These are phyloP conservation scores for Geotrichum klebahnii DNA, from an alignment of 1,139 yeast species.

Conservation along the genomic window DNA sequence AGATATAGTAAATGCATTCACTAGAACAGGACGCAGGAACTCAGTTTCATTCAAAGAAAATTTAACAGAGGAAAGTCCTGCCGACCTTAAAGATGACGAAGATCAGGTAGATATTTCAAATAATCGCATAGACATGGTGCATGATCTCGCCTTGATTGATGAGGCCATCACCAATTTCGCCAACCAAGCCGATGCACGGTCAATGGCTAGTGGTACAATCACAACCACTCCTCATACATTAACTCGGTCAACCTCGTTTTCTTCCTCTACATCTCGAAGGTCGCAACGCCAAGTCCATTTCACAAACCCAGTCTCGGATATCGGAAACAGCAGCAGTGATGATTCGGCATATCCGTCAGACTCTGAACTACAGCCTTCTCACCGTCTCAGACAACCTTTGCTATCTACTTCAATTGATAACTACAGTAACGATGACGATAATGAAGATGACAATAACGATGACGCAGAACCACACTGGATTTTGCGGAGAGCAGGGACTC, in stretches of 20 bases:
- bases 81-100: background rate
- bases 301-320: slow-evolving; percentile 13
- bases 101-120: background rate
- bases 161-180: too few species aligned
- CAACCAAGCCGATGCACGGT: too few species aligned
- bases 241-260: slow-evolving; percentile 11
- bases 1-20: background rate
- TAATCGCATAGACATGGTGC: background rate
- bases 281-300: slow-evolving; percentile 14
- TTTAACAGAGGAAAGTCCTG: background rate
- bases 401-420: too few species aligned
- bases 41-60: background rate
- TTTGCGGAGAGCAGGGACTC: slow-evolving; percentile 3
- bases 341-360: too few species aligned
- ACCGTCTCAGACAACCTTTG: too few species aligned
- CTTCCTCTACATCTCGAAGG: slow-evolving; percentile 11
- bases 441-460: background rate
- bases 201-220: too few species aligned
- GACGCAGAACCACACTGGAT: background rate
- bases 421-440: background rate
- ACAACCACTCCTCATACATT: too few species aligned
- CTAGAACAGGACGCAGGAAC: background rate
- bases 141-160: too few species aligned
- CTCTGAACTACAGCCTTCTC: too few species aligned
- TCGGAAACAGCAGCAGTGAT: too few species aligned